Percentiles rank a stretch among this genome's conserved stretches.
phyloP scores from a whole-genome alignment of 208 protist species.

The Paratrypanosoma confusum region DNA sequence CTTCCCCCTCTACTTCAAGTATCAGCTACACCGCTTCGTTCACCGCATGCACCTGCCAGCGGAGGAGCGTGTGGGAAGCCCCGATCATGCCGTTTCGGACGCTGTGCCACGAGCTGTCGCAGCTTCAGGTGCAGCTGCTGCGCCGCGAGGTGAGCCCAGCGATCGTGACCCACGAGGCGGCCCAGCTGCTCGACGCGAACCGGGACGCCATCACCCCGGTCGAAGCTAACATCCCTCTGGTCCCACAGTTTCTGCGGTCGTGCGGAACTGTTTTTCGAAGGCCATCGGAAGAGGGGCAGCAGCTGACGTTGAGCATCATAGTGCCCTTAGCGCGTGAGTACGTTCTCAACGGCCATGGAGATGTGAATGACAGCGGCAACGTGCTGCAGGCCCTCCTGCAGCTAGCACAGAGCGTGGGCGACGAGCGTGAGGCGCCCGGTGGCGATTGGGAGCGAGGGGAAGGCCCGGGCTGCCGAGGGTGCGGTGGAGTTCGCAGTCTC shows the following conservation, averaged over 20 bases:
- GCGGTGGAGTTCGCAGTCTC: constrained; percentile 12
- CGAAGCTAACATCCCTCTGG: constrained; percentile 10
- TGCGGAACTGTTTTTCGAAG: constrained; percentile 46
- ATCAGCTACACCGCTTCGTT: no score
- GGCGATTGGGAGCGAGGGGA: no score
- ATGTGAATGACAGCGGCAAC: constrained; percentile 50
- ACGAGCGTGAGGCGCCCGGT: no score
- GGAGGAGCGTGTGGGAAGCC: background rate
- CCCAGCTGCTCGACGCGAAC: constrained; percentile 33
- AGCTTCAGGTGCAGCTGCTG: constrained; percentile 65
- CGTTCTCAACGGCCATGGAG: constrained; percentile 20
- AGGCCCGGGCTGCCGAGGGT: background rate
- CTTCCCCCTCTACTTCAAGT: no score
- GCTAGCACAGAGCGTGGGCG: constrained; percentile 11
- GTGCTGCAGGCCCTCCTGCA: constrained; percentile 45
- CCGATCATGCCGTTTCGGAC: constrained; percentile 13
- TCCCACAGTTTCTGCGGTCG: constrained; percentile 50
- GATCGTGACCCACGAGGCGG: constrained; percentile 16
- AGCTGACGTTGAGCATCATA: constrained; percentile 21
- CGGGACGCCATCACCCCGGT: constrained; percentile 10
- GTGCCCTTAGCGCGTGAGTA: constrained; percentile 18
- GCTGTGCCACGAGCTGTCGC: constrained; percentile 55
- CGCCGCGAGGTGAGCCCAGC: constrained; percentile 37
- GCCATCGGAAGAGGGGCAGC: constrained; percentile 15
- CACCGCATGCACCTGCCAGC: no score